Base-by-base conservation (phyloP, 352 stramenopile species). In the Pythium brachiatum region DNA sequence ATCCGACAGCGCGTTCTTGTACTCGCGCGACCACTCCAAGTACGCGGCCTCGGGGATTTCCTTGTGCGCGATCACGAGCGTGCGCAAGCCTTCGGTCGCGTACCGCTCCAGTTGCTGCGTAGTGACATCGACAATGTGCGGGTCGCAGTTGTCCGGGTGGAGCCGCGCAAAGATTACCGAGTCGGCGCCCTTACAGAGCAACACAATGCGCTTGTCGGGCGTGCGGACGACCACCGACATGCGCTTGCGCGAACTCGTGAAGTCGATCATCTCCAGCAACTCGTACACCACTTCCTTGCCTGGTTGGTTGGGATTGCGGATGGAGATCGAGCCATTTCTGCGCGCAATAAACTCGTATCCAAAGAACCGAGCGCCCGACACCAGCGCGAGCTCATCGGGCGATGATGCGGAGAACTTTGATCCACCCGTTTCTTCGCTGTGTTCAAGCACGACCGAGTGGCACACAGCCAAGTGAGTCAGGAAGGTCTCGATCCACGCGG, bases 191-290 rank as follows among this genome's bases (percentile, higher is more conserved):
- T 97, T 97, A 1, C 81, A 92, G 16, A 94, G 66, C 59, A 94
- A 50, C 66, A 92, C 56, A 2, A 94, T 67, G 9, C 78, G 75
- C 41, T 79, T 77, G 43, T 89, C 81, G 0, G 78, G 77, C 0
- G 80, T 86, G 38, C 94, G 78, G 13, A 99, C 85, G n/a, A 99
- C 72, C 20, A 99, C 96, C 6, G 94, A 99, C 97, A 99, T 99
- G 53, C 97, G 80, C 76, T 99, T 99, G 27, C 97, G 81, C n/a
- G 97, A 90, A 53, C 91, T 98, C 53, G 98, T 97, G 73, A 99
- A 99, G 62, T 99, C 97, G 66, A 99, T 98, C 60, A 99, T 89
- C 43, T 97, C 93, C 38, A 99, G 78, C 27, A 98, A 71, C 32
- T 92, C 76, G 57, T 90, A 97, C n/a, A 75, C 62, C 2, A 85